Percentiles rank a stretch among this genome's conserved stretches.
These are phyloP conservation scores for Parastagonospora nodorum DNA, from an alignment of 2,329 filamentous ascomycete species.

Conservation along the genomic window DNA sequence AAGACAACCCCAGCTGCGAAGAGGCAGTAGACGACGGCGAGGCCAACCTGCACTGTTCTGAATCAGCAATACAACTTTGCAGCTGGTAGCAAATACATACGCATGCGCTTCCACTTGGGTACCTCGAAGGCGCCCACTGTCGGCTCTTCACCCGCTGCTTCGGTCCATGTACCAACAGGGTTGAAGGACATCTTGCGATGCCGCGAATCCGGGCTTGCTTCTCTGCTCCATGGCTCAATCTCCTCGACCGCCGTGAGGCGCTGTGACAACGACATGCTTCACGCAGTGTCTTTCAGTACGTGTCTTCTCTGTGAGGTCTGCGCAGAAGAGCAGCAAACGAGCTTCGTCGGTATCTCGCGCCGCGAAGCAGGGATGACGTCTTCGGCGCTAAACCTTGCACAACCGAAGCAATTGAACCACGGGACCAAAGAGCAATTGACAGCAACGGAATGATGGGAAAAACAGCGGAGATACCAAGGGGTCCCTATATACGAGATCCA, in stretches of 20 bases:
- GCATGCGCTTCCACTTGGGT: slow-evolving; percentile 56
- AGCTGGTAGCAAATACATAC: slow-evolving; percentile 43
- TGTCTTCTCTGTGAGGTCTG: background rate
- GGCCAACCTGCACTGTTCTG: slow-evolving; percentile 67
- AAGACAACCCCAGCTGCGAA: slow-evolving; percentile 67
- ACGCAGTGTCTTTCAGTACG: background rate
- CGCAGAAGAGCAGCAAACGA: background rate
- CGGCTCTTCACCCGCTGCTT: slow-evolving; percentile 46
- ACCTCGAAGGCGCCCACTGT: slow-evolving; percentile 59
- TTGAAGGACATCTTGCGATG: slow-evolving; percentile 57
- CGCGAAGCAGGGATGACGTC: slow-evolving; percentile 14
- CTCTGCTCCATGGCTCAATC: slow-evolving; percentile 48
- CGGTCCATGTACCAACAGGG: slow-evolving; percentile 54
- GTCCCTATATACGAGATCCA: slow-evolving; percentile 19
- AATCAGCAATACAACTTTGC: slow-evolving; percentile 15
- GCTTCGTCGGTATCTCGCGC: background rate
- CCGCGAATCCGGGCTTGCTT: slow-evolving; percentile 43
- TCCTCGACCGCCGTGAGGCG: slow-evolving; percentile 48
- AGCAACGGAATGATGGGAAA: background rate
- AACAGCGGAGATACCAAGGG: slow-evolving; percentile 5
- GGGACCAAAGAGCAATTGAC: background rate
- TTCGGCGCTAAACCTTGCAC: background rate
- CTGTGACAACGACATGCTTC: slow-evolving; percentile 47
- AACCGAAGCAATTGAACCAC: slow-evolving; percentile 1
- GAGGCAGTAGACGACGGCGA: slow-evolving; percentile 74